These are phyloP conservation scores for Yarrowia divulgata DNA, from an alignment of 805 yeast genomes.

Conservation along the genomic window DNA sequence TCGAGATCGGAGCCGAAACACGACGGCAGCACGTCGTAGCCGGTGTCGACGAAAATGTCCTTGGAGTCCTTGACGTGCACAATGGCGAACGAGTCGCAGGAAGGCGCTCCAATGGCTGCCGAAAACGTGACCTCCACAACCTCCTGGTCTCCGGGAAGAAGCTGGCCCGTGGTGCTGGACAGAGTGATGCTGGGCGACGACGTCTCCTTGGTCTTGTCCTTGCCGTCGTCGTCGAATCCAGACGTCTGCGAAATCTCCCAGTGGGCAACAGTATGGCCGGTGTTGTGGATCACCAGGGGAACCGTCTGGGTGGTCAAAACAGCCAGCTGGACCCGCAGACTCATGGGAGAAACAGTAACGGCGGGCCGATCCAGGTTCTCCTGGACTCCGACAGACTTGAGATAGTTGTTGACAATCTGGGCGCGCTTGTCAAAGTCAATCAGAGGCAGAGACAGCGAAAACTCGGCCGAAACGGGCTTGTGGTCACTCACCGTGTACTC, in stretches of 20 bases:
- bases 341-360: conserved; percentile 53
- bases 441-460: conserved; percentile 48
- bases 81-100: conserved; percentile 42
- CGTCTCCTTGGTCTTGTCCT: conserved; percentile 41
- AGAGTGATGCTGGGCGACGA: conserved; percentile 41
- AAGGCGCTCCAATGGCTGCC: conserved; percentile 17
- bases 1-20: conserved; percentile 50
- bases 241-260: conserved; percentile 52
- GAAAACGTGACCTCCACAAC: conserved; percentile 27
- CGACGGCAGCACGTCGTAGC: conserved; percentile 47
- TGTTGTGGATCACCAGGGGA: conserved; percentile 51
- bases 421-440: conserved; percentile 53
- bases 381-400: conserved; percentile 54
- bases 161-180: neutral
- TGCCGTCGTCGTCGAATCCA: conserved; percentile 40
- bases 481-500: conserved; percentile 60
- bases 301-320: conserved; percentile 45
- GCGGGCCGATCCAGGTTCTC: conserved; percentile 56
- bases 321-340: conserved; percentile 47
- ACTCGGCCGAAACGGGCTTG: conserved; percentile 59
- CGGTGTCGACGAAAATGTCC: conserved; percentile 48
- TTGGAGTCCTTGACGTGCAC: conserved; percentile 48
- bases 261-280: conserved; percentile 51
- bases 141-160: conserved; percentile 20
- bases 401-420: conserved; percentile 51